Percentiles rank a stretch among this genome's conserved stretches.
Evolutionary conservation across 2,329 filamentous ascomycete genomes (phyloP).

Genomic region (Stemphylium beticola): DNA sequence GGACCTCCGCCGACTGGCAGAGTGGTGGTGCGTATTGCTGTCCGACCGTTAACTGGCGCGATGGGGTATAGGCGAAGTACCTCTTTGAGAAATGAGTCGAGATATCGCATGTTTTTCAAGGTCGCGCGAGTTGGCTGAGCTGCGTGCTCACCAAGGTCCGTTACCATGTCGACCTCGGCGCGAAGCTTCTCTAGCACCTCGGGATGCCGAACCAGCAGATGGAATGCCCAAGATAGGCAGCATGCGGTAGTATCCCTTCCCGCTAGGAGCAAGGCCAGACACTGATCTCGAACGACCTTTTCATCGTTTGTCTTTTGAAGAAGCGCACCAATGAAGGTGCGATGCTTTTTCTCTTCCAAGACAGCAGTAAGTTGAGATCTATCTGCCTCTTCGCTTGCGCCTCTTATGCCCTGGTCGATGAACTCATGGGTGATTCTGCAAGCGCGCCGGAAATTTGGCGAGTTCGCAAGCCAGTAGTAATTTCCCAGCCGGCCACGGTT

Average conservation of each 20-base stretch:
- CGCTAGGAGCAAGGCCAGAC: slow-evolving; percentile 80
- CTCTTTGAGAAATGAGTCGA: slow-evolving; percentile 34
- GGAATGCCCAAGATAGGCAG: slow-evolving; percentile 75
- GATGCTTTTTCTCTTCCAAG: slow-evolving; percentile 41
- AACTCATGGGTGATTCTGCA: slow-evolving; percentile 18
- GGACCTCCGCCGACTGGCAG: slow-evolving; percentile 40
- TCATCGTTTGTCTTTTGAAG: slow-evolving; percentile 72
- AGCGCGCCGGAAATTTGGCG: slow-evolving; percentile 8
- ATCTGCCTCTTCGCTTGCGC: slow-evolving; percentile 20
- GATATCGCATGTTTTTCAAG: slow-evolving; percentile 2
- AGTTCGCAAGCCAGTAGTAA: slow-evolving; percentile 38
- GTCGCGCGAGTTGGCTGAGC: slow-evolving; percentile 19
- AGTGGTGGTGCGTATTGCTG: slow-evolving; percentile 33
- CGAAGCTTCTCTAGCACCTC: slow-evolving; percentile 37
- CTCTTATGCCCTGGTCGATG: slow-evolving; percentile 26
- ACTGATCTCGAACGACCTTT: slow-evolving; percentile 77
- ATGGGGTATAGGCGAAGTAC: slow-evolving; percentile 43
- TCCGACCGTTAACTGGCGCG: slow-evolving; percentile 37
- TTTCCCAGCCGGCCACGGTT: slow-evolving; percentile 26
- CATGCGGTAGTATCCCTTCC: slow-evolving; percentile 87
- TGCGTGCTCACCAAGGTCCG: slow-evolving; percentile 28
- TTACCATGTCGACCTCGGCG: slow-evolving; percentile 31
- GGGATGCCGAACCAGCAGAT: slow-evolving; percentile 44
- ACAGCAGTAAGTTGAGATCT: slow-evolving; percentile 13
- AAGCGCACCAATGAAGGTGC: slow-evolving; percentile 86